Evolutionary conservation across 2,329 filamentous ascomycete genomes (phyloP), one percentile per base, ranked within the genome.

Genomic region (Aspergillus chevalieri): DNA sequence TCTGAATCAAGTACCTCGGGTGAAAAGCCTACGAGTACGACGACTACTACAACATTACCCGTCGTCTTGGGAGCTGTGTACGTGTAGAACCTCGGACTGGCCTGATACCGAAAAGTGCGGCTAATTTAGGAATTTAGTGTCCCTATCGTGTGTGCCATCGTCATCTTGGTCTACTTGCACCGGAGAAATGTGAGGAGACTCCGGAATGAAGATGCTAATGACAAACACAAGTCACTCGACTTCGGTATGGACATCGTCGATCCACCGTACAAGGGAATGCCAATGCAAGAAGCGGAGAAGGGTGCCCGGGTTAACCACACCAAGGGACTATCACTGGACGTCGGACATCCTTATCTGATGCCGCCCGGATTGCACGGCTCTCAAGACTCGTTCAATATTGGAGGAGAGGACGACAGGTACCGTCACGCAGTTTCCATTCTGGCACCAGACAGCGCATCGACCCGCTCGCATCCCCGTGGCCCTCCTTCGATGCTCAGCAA

Each of bases 261-360:
- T 55, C 63, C 49, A 38, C 51, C 52, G 54, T 56, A 43, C 74
- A 64, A 64, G 21, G 65, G 62, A 38, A 78, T 74, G 77, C 78
- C 74, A 22, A 78, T 88, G 63, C 83, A 83, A 10, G 70, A 77
- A 54, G 34, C 61, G 22, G 71, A 77, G 54, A 74, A 76, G 57
- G 52, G 63, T 38, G 46, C 65, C 22, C 59, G 61, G 43, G 65
- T 67, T 56, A 62, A 62, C 28, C 71, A 72, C 52, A 64, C 60
- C 45, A 75, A 78, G 39, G 79, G 79, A 12, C 58, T 84, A 54
- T 84, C 82, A 14, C 67, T 84, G 60, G 80, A 83, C 54, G 77
- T 91, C 44, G 82, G 81, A 30, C 93, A 85, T 60, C 93, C 93
- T 2, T 98, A 97, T 66, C 80, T 98, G n/a, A 78, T 97, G n/a